Percentiles rank a stretch among this genome's conserved stretches.
Conservation (phyloP, 202 grass and related monocot genomes). For the Zizania palustris region DNA sequence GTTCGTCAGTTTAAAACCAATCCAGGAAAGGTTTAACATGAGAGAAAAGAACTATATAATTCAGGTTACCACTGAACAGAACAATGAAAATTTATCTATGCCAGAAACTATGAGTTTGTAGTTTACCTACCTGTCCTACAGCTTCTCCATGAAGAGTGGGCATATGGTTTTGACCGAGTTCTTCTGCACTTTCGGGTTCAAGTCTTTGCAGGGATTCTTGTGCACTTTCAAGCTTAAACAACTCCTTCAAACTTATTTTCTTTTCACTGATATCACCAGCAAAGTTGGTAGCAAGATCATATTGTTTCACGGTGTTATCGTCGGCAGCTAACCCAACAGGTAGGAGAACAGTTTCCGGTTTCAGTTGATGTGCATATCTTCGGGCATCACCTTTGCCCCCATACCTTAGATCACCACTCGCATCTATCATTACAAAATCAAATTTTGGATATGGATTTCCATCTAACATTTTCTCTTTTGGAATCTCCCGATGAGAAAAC, state of each 20-base stretch:
- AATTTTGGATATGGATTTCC: constrained; percentile 40
- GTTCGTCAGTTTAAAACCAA: constrained; percentile 12
- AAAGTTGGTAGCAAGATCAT: constrained; percentile 15
- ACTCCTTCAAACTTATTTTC: constrained; percentile 67
- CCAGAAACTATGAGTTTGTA: constrained; percentile 18
- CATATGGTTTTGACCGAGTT: constrained; percentile 26
- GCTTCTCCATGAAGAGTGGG: constrained; percentile 35
- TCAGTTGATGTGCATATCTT: constrained; percentile 34
- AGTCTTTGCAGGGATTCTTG: constrained; percentile 40
- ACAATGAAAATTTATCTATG: constrained; percentile 23
- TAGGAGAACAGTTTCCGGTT: constrained; percentile 28
- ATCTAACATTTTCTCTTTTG: constrained; percentile 47
- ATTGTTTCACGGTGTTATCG: constrained; percentile 18
- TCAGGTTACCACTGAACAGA: constrained; percentile 10
- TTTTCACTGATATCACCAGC: constrained; percentile 43
- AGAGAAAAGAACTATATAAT: not conserved
- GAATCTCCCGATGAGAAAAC: constrained; percentile 37
- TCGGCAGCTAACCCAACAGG: constrained; percentile 32
- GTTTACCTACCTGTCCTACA: constrained; percentile 67
- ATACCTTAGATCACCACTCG: constrained; percentile 38
- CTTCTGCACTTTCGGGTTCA: not conserved
- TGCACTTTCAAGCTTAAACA: constrained; percentile 67
- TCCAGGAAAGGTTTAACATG: not conserved
- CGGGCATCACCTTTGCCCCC: constrained; percentile 29
- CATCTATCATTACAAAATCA: constrained; percentile 30